These are phyloP conservation scores for Linnemannia schmuckeri DNA, from an alignment of 192 early-diverging fungal species.

Conservation along the genomic window DNA sequence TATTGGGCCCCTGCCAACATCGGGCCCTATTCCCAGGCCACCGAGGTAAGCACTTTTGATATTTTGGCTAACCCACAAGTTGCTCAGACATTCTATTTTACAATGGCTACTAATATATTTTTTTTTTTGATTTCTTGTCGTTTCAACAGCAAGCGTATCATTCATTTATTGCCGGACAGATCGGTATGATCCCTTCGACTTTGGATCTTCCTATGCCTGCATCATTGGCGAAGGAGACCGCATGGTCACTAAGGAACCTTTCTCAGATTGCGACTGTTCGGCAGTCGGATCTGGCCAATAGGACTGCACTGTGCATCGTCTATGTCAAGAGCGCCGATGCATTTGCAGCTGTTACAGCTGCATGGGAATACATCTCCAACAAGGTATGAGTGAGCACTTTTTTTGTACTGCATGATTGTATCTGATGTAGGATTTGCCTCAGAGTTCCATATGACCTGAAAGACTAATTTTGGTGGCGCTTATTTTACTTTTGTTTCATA, in stretches of 20 bases:
- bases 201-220: slow-evolving; percentile 66
- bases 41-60: slow-evolving; percentile 57
- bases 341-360: slow-evolving; percentile 37
- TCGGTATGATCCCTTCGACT: slow-evolving; percentile 77
- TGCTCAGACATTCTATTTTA: neutral
- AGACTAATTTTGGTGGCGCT: neutral
- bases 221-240: slow-evolving; percentile 63
- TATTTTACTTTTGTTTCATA: neutral
- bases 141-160: slow-evolving; percentile 64
- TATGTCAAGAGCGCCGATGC: slow-evolving; percentile 63
- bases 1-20: slow-evolving; percentile 94
- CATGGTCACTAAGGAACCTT: slow-evolving; percentile 69
- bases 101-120: neutral
- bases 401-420: neutral
- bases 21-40: slow-evolving; percentile 86
- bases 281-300: slow-evolving; percentile 41
- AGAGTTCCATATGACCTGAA: slow-evolving; percentile 13
- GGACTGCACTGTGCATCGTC: slow-evolving; percentile 67
- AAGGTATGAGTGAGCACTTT: slow-evolving; percentile 10
- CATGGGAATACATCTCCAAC: slow-evolving; percentile 39
- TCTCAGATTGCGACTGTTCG: slow-evolving; percentile 61
- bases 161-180: slow-evolving; percentile 83
- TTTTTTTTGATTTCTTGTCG: neutral
- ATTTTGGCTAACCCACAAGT: neutral
- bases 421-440: neutral